Percentiles rank a stretch among this genome's conserved stretches.
These are phyloP conservation scores for Staphylotrichum tortipilum DNA, from an alignment of 495 filamentous ascomycete genomes.

Conservation along the genomic window DNA sequence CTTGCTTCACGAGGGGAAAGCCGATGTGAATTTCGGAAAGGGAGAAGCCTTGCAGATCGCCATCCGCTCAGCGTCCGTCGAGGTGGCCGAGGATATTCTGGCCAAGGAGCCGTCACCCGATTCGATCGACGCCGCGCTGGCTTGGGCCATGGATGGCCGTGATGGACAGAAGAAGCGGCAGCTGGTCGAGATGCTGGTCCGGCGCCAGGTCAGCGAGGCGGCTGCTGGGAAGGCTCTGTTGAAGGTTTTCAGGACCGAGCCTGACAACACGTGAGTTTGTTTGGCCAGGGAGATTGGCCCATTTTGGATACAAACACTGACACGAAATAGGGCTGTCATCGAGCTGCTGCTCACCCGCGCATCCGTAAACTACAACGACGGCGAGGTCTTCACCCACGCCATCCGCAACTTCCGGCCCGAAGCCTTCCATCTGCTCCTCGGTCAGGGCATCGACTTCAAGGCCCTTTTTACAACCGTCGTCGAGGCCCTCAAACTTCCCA, in stretches of 20 bases:
- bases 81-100: conserved; percentile 28
- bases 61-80: conserved; percentile 19
- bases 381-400: conserved; percentile 24
- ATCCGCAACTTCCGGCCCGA: conserved; percentile 18
- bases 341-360: conserved; percentile 17
- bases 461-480: conserved; percentile 18
- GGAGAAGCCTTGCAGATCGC: conserved; percentile 32
- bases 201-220: conserved; percentile 22
- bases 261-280: conserved; percentile 15
- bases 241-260: conserved; percentile 23
- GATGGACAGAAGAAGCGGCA: conserved; percentile 2
- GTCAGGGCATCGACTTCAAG: conserved; percentile 19
- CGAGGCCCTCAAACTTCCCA: conserved; percentile 17
- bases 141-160: conserved; percentile 17
- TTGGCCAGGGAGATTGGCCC: too few species aligned
- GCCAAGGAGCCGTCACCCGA: conserved; percentile 23
- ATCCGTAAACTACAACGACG: conserved; percentile 26
- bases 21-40: conserved; percentile 30
- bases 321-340: conserved; percentile 16
- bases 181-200: conserved; percentile 16
- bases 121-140: conserved; percentile 18
- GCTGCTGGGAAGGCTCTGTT: conserved; percentile 28
- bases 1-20: conserved; percentile 33
- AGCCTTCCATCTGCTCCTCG: conserved; percentile 20
- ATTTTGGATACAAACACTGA: too few species aligned